Conservation (phyloP, 2,329 filamentous ascomycete species). For the Diplodia seriata region DNA sequence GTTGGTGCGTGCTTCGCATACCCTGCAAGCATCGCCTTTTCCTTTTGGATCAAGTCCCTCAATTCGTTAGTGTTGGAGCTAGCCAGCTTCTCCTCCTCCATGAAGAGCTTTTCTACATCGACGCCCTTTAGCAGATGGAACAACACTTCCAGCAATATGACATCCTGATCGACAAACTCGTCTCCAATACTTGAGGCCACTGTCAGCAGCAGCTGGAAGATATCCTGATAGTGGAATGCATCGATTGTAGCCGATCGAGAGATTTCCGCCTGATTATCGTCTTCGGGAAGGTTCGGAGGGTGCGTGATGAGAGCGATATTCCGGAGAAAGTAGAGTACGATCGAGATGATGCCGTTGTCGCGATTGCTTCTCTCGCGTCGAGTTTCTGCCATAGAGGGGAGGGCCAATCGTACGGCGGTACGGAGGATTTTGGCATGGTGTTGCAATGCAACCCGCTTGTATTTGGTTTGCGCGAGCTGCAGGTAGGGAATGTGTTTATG, state of each 20-base stretch:
- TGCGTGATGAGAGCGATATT: slow-evolving; percentile 87
- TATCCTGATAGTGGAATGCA: slow-evolving; percentile 88
- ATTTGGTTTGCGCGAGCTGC: slow-evolving; percentile 83
- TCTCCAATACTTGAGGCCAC: slow-evolving; percentile 92
- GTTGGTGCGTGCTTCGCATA: slow-evolving; percentile 81
- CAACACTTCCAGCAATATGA: slow-evolving; percentile 86
- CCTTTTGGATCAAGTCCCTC: slow-evolving; percentile 76
- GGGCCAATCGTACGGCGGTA: slow-evolving; percentile 77
- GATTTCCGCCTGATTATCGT: slow-evolving; percentile 89
- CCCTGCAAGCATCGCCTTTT: slow-evolving; percentile 80
- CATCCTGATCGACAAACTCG: slow-evolving; percentile 88
- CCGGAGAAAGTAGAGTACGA: slow-evolving; percentile 85
- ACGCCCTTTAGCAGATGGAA: slow-evolving; percentile 94
- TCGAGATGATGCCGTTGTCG: slow-evolving; percentile 91
- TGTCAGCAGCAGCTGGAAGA: slow-evolving; percentile 83
- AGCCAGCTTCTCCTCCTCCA: slow-evolving; percentile 75
- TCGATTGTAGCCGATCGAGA: slow-evolving; percentile 88
- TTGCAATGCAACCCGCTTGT: slow-evolving; percentile 88
- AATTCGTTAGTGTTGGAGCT: slow-evolving; percentile 76
- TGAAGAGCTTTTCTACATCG: slow-evolving; percentile 82
- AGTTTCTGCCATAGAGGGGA: slow-evolving; percentile 84
- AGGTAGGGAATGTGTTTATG: slow-evolving; percentile 90
- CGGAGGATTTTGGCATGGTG: slow-evolving; percentile 81
- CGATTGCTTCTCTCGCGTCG: slow-evolving; percentile 76
- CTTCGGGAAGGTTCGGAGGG: slow-evolving; percentile 73